Evolutionary conservation across 148 eudicot genomes (phyloP), one percentile per base, ranked within the genome.

Genomic region (Gaultheria prostrata): DNA sequence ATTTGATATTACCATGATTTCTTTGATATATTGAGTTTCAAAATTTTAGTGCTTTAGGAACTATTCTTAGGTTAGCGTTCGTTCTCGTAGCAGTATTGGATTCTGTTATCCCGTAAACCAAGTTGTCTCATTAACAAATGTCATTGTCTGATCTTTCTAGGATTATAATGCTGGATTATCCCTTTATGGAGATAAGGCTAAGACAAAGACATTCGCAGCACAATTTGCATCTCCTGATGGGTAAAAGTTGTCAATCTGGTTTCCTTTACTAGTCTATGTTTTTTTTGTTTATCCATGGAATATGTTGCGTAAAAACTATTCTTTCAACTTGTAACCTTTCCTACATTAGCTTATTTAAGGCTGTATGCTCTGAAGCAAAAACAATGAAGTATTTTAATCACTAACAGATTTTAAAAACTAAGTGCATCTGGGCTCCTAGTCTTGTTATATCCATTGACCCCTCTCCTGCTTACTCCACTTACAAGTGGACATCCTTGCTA

Each of bases 121-220:
- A 56, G 21, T 48, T 82, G 48, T 39, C 46, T 43, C 51, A 28
- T 26, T 43, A 45, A 72, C 21, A 26, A 33, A 75, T 83, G 2
- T 51, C 2, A 0, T 26, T n/a, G 54, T 35, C 35, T 70, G 54
- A 12, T 57, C 32, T 53, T 57, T 83, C 53, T 71, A 97, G 99
- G 99, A 97, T 91, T 91, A 83, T 79, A 97, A 90, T 88, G 96
- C 91, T 74, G 99, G 98, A 73, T 77, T 86, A 56, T 91, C 99
- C 78, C 94, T 97, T 57, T 97, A 97, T 84, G 99, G 99, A 85
- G 99, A 97, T 85, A 97, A 93, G 88, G 99, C 83, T 80, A 97
- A 97, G 89, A 88, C 98, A 50, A 95, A 92, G 92, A 89, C 92
- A 76, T 97, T 90, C 84, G 98, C 98, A 20, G 99, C 99, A 81